Conservation (phyloP, 1,139 yeast genomes). For the Hyphopichia wangnamkhiaoensis region DNA sequence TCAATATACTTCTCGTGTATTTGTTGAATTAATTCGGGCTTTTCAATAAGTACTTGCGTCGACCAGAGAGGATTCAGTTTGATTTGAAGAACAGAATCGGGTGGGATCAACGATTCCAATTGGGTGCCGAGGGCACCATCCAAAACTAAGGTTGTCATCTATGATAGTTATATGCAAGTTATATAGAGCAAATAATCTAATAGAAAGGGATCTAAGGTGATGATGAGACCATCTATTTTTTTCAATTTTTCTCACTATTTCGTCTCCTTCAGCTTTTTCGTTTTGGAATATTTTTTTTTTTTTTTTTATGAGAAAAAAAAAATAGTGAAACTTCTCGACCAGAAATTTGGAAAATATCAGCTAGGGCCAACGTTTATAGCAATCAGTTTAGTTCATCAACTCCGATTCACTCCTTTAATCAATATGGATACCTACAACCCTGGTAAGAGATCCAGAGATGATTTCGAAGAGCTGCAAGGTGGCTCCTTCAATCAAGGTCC, state of each 20-base stretch:
- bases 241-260: too few relatives aligned
- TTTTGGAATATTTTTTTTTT: too few relatives aligned
- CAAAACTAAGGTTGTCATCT: slow-evolving; percentile 10
- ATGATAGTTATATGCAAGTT: not conserved
- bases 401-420: not conserved
- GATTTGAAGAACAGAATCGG: slow-evolving; percentile 13
- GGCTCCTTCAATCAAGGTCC: slow-evolving; percentile 13
- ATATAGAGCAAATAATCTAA: not conserved
- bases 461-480: slow-evolving; percentile 28
- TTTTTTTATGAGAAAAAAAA: not conserved
- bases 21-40: slow-evolving; percentile 46
- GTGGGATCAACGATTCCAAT: slow-evolving; percentile 19
- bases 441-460: slow-evolving; percentile 41
- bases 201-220: not conserved
- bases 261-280: too few relatives aligned
- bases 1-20: slow-evolving; percentile 53
- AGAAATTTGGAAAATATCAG: not conserved
- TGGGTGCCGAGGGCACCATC: slow-evolving; percentile 39
- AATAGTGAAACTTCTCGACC: not conserved
- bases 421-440: not conserved
- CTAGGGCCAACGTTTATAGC: too few relatives aligned
- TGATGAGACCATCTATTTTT: too few relatives aligned
- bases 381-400: not conserved
- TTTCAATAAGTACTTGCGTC: slow-evolving; percentile 50
- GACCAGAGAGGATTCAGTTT: slow-evolving; percentile 57